Evolutionary conservation across 2,329 filamentous ascomycete species (phyloP).

Genomic region (Neopestalotiopsis sp.): DNA sequence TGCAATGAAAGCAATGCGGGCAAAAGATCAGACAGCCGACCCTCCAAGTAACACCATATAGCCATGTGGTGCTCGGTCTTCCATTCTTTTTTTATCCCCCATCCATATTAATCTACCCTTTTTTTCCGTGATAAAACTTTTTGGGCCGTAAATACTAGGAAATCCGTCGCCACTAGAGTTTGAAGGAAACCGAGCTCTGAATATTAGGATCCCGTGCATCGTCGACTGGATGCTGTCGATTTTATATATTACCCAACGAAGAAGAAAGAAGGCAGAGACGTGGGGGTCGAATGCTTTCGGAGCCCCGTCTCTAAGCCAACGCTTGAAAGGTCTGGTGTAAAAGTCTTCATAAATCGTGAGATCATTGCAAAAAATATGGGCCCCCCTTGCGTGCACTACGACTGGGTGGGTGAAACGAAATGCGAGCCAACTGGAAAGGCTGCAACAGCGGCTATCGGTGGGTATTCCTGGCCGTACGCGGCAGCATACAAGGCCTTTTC

Average conservation of each 20-base stretch:
- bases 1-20: conserved; percentile 7
- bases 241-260: background rate
- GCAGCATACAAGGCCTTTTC: conserved; percentile 29
- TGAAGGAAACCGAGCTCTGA: background rate
- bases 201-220: background rate
- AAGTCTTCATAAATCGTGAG: conserved; percentile 12
- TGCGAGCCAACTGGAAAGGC: conserved; percentile 19
- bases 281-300: background rate
- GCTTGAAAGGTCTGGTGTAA: background rate
- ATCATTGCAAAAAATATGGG: background rate
- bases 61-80: conserved; percentile 1
- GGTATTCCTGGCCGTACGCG: conserved; percentile 24
- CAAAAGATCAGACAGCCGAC: conserved; percentile 8
- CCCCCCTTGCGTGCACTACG: background rate
- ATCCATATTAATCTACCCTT: background rate
- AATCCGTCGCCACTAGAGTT: background rate
- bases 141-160: background rate
- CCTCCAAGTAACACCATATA: conserved; percentile 1
- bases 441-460: conserved; percentile 26
- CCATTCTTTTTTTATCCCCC: conserved; percentile 5
- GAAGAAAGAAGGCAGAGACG: background rate
- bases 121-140: conserved; percentile 7
- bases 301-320: background rate
- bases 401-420: background rate
- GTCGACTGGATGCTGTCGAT: background rate